phyloP scores from a whole-genome alignment of 2,329 filamentous ascomycete genomes.

The Aureobasidium melanogenum region DNA sequence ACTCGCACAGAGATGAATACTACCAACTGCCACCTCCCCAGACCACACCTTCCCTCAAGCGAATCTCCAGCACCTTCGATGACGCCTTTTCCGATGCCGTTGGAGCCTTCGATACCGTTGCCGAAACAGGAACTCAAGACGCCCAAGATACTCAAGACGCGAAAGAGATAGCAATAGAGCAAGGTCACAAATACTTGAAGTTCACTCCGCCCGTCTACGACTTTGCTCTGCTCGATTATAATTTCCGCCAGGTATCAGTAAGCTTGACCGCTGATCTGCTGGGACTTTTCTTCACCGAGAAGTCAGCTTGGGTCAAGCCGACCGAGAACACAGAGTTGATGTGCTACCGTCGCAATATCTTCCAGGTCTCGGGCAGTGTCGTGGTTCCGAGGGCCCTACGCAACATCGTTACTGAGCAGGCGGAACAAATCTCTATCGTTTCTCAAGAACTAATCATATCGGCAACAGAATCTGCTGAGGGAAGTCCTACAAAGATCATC shows the following conservation, averaged over 20 bases:
- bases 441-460: conserved; percentile 82
- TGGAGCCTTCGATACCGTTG: conserved; percentile 38
- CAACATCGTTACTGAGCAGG: conserved; percentile 73
- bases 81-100: conserved; percentile 43
- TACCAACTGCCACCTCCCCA: conserved; percentile 18
- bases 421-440: conserved; percentile 72
- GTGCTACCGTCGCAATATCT: conserved; percentile 90
- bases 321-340: conserved; percentile 69
- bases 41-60: conserved; percentile 22
- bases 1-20: conserved; percentile 22
- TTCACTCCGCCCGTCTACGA: conserved; percentile 41
- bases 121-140: conserved; percentile 28
- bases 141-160: conserved; percentile 36
- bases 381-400: conserved; percentile 70
- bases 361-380: conserved; percentile 87
- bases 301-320: conserved; percentile 58
- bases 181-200: conserved; percentile 50
- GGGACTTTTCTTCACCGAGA: conserved; percentile 82
- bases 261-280: conserved; percentile 68
- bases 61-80: conserved; percentile 30
- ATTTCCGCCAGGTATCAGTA: conserved; percentile 54
- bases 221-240: conserved; percentile 57
- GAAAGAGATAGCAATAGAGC: conserved; percentile 51
- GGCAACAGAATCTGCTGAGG: conserved; percentile 89
- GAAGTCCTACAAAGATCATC: conserved; percentile 84